phyloP scores from a whole-genome alignment of 495 filamentous ascomycete genomes.

The Tuber calosporum region DNA sequence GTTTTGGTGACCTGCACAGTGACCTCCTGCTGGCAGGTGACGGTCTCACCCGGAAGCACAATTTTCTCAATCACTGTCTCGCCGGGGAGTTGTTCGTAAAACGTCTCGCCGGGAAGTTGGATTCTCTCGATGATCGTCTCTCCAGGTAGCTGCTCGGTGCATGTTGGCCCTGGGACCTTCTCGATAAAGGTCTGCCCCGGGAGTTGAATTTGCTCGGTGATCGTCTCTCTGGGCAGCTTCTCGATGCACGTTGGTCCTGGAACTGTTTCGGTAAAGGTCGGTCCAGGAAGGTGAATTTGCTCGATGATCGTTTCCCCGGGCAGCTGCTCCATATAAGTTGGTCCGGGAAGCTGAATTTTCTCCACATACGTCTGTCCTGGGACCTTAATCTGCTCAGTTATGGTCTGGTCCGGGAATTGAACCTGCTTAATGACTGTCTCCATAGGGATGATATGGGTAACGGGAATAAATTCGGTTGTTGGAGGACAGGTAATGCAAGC shows the following conservation, averaged over 20 bases:
- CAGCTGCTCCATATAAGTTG: slow-evolving; percentile 31
- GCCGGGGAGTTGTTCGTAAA: slow-evolving; percentile 32
- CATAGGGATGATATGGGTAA: slow-evolving; percentile 11
- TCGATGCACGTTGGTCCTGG: slow-evolving; percentile 25
- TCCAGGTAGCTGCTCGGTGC: slow-evolving; percentile 26
- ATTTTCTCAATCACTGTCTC: slow-evolving; percentile 35
- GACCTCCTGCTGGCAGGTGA: neutral
- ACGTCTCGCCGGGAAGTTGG: slow-evolving; percentile 16
- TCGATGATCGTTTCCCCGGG: slow-evolving; percentile 28
- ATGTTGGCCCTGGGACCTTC: slow-evolving; percentile 24
- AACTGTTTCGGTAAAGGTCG: slow-evolving; percentile 34
- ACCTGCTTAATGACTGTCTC: slow-evolving; percentile 24
- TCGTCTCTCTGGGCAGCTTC: slow-evolving; percentile 27
- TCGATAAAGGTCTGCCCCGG: slow-evolving; percentile 36
- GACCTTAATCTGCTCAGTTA: slow-evolving; percentile 25
- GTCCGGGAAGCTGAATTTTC: slow-evolving; percentile 28
- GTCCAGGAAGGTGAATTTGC: slow-evolving; percentile 30
- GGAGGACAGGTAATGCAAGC: slow-evolving; percentile 36
- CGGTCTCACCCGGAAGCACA: slow-evolving; percentile 17
- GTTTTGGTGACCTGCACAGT: slow-evolving; percentile 31
- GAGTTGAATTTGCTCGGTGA: slow-evolving; percentile 28
- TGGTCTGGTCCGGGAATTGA: slow-evolving; percentile 24
- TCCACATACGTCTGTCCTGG: slow-evolving; percentile 30
- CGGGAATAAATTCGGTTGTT: slow-evolving; percentile 20
- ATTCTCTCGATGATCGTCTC: slow-evolving; percentile 36